Conservation (phyloP, 305 asterid genomes). For the Plantago rigida region DNA sequence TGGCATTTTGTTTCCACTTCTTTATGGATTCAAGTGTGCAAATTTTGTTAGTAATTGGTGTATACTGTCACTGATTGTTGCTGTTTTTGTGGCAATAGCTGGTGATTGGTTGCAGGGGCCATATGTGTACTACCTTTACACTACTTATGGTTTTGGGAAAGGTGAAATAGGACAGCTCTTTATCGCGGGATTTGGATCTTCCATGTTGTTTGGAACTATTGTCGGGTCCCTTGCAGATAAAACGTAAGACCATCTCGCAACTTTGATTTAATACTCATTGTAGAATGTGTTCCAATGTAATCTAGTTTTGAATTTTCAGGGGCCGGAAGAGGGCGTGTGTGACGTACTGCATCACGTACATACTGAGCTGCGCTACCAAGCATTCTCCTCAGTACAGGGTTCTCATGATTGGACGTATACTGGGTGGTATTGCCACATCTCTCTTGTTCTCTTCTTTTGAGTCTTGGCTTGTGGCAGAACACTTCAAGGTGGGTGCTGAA, state of each 20-base stretch:
- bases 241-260: constrained; percentile 46
- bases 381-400: constrained; percentile 89
- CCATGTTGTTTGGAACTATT: constrained; percentile 95
- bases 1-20: not conserved
- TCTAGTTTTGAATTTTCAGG: constrained; percentile 36
- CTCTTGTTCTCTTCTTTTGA: constrained; percentile 88
- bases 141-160: constrained; percentile 73
- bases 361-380: constrained; percentile 86
- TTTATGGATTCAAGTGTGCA: too few species aligned
- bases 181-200: constrained; percentile 96
- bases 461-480: constrained; percentile 98
- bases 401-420: constrained; percentile 81
- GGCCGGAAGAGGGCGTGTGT: constrained; percentile 92
- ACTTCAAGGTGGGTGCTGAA: constrained; percentile 56
- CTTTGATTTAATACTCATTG: constrained; percentile 5
- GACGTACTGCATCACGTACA: constrained; percentile 86
- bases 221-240: constrained; percentile 98
- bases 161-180: constrained; percentile 97
- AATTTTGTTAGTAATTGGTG: not conserved
- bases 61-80: constrained; percentile 28
- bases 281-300: constrained; percentile 15
- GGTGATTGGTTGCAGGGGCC: constrained; percentile 99
- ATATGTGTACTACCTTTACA: constrained; percentile 90
- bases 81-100: constrained; percentile 43
- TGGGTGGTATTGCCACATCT: constrained; percentile 96